Base-by-base conservation (phyloP, 129 eudicot genomes). In the sunflower (Helianthus annuus) region DNA sequence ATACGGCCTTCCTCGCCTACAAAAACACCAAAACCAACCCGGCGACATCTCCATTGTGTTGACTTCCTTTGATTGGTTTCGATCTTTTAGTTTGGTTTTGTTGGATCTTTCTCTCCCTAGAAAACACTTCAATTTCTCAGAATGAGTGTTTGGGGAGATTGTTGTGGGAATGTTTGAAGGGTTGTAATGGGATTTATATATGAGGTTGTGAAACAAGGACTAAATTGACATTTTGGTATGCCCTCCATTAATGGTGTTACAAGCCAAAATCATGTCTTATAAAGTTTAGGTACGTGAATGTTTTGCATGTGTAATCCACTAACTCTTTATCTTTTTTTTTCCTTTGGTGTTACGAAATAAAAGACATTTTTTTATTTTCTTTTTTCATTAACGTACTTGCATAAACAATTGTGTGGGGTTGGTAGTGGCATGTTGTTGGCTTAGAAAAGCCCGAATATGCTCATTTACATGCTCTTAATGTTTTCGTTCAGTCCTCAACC, bases 271-370 rank as follows among this genome's bases (percentile, higher is more conserved):
- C 29, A 76, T 78, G 77, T 78, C 51, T 71, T 49, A 8, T 70
- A 78, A 78, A 78, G 82, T 78, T 78, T 78, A 69, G 82, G 82
- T 78, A 78, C 82, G 82, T 78, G 77, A 78, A 78, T 78, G 82
- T 78, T 78, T 78, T 78, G 68, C 82, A 78, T 78, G 82, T 78
- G 82, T 78, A 72, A 42, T 71, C 82, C 82, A 78, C 82, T 78
- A 78, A 6, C 51, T 53, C 44, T 40, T 39, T 55, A 64, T 71
- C 82, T 78, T 78, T 78, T 71, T 55, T 56, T 42, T 78, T 64
- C 34, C 77, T 78, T 78, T 78, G 27, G 72, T 64, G 82, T 78
- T 14, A 71, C 77, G 72, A 71, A 71, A 72, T 53, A 3, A 78
- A 78, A 78, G 68, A 71, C 44, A 54, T 53, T 63, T 38, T n/a